A percentile compares a stretch with the other conserved stretches of the same genome.
Evolutionary conservation across 805 yeast genomes (phyloP).

Genomic region (Wickerhamiella azymoides): DNA sequence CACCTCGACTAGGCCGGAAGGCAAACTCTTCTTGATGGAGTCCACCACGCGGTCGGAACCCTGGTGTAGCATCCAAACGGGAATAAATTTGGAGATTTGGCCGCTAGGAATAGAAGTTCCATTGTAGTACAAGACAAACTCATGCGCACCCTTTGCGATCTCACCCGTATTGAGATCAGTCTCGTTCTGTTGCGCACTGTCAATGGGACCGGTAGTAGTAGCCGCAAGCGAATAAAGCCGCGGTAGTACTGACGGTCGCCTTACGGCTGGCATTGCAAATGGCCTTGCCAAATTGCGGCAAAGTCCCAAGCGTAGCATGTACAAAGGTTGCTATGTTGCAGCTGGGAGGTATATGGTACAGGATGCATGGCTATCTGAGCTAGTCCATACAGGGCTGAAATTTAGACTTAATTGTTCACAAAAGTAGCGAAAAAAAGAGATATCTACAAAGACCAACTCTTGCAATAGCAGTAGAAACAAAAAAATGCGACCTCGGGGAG

Average conservation of each 20-base stretch:
- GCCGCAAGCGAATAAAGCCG: not conserved
- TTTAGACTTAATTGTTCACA: too few species aligned
- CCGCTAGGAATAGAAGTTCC: slow-evolving; percentile 8
- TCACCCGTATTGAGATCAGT: slow-evolving; percentile 7
- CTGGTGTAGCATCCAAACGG: slow-evolving; percentile 2
- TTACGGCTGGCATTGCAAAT: not conserved
- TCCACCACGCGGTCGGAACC: not conserved
- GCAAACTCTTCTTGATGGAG: slow-evolving; percentile 13
- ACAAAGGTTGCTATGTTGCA: not conserved
- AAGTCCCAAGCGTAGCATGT: not conserved
- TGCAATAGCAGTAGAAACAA: not conserved
- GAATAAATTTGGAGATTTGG: slow-evolving; percentile 6
- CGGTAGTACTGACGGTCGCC: not conserved
- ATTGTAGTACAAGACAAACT: slow-evolving; percentile 9
- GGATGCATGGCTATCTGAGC: too few species aligned
- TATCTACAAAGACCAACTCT: too few species aligned
- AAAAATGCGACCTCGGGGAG: slow-evolving; percentile 11
- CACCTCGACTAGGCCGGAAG: slow-evolving; percentile 29
- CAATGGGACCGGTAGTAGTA: not conserved
- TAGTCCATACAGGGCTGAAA: not conserved
- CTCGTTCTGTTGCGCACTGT: not conserved
- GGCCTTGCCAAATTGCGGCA: not conserved
- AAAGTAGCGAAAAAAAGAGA: too few species aligned
- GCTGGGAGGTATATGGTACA: not conserved
- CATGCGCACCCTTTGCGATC: not conserved